Base-by-base conservation (phyloP, 169 alveolate genomes). In the Perkinsus marinus region DNA sequence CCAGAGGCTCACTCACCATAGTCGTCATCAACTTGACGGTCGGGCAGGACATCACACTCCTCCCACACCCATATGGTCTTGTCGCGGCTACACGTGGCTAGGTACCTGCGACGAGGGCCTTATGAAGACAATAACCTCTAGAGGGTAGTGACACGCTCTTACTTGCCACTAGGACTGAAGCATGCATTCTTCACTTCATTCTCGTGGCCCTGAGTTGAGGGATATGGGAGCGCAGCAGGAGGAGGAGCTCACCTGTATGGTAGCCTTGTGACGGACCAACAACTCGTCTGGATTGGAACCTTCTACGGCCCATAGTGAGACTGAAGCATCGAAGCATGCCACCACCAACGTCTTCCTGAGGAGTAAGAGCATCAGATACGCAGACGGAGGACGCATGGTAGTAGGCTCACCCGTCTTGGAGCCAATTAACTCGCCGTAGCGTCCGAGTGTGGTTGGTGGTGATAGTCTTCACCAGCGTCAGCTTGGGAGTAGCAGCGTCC, bases 51-150 rank as follows among this genome's bases (percentile, higher is more conserved):
- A 13, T 57, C 79, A 30, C 79, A 57, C 22, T 57, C 91, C 22
- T 97, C 98, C 97, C 98, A 96, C 30, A 97, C 94, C 97, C 97
- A 96, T 22, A 97, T 94, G 19, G 96, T 95, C 90, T 96, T 96
- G 93, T 97, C 97, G 69, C 98, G 93, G 3, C 96, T 93, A 92
- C 98, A 97, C n/a, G 97, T 95, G 6, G 97, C 97, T 68, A 97
- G 92, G 92, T 91, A 97, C 47, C 95, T 94, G 22, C 96, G n/a
- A n/a, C n/a, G n/a, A n/a, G n/a, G n/a, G n/a, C n/a, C 94, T 96
- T 96, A 96, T 92, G 96, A 90, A 19, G 7, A 26, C 79, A 13
- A 19, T 16, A 13, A 5, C 26, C 34, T 57, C 34, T n/a, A n/a
- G n/a, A n/a, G n/a, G n/a, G n/a, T n/a, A n/a, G n/a, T n/a, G n/a